These are phyloP conservation scores for Turritis glabra DNA, from an alignment of 345 rosid species.

Conservation along the genomic window DNA sequence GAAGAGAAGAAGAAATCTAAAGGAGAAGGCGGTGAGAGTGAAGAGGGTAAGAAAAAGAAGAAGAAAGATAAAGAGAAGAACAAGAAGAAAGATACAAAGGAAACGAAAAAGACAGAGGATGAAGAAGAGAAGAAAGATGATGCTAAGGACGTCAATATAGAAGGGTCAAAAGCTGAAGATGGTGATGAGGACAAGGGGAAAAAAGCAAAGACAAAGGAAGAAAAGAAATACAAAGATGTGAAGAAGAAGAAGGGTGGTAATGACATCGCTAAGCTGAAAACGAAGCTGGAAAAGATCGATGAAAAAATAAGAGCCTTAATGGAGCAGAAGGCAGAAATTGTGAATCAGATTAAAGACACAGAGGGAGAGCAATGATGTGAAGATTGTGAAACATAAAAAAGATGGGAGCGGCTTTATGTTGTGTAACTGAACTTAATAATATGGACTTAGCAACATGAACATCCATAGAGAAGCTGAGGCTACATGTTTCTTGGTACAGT, in stretches of 20 bases:
- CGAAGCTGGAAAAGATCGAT: slow-evolving; percentile 60
- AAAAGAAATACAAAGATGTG: slow-evolving; percentile 42
- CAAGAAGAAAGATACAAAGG: neutral
- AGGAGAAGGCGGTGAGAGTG: neutral
- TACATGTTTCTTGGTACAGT: neutral
- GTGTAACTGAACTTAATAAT: neutral
- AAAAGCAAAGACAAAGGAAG: slow-evolving; percentile 37
- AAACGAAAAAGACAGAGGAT: slow-evolving; percentile 13
- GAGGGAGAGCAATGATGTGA: slow-evolving; percentile 39
- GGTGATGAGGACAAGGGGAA: slow-evolving; percentile 28
- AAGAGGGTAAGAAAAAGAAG: neutral
- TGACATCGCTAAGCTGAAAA: slow-evolving; percentile 50
- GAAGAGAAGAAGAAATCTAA: slow-evolving; percentile 3
- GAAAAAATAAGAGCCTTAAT: slow-evolving; percentile 52
- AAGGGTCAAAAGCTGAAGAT: slow-evolving; percentile 34
- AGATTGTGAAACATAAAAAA: neutral
- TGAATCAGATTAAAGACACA: slow-evolving; percentile 64
- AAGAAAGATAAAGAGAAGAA: slow-evolving; percentile 11
- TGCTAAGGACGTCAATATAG: slow-evolving; percentile 3
- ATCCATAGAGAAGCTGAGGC: neutral
- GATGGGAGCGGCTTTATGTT: neutral
- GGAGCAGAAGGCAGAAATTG: slow-evolving; percentile 49
- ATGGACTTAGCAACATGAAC: neutral
- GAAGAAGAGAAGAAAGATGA: slow-evolving; percentile 25
- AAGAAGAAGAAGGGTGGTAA: slow-evolving; percentile 58